Percentiles rank a stretch among this genome's conserved stretches.
phyloP scores from a whole-genome alignment of 2,329 filamentous ascomycete genomes.

The Alternaria alternata region DNA sequence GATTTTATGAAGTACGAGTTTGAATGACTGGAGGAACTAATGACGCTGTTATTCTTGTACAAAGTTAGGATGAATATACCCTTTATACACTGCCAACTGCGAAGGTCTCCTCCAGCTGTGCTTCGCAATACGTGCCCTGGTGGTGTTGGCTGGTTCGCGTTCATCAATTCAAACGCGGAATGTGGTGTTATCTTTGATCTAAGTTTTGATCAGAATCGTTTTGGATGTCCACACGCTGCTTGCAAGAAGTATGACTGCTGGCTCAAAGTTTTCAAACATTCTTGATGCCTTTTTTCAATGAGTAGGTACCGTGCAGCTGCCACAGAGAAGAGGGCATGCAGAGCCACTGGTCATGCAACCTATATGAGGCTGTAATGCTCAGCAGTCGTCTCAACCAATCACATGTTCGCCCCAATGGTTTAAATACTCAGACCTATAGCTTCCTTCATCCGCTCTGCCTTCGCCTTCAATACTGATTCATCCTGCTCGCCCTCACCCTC shows the following conservation, averaged over 20 bases:
- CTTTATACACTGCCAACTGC: background rate
- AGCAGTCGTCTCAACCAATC: background rate
- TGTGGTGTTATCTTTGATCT: background rate
- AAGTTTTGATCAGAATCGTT: background rate
- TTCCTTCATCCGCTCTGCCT: conserved; percentile 25
- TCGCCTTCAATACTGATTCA: conserved; percentile 9
- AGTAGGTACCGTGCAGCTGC: background rate
- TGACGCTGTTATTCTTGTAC: conserved; percentile 18
- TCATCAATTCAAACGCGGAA: background rate
- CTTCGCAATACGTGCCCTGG: background rate
- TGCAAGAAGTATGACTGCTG: background rate
- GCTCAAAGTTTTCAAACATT: background rate
- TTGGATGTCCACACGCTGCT: background rate
- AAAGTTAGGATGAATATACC: conserved; percentile 29
- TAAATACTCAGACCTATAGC: conserved; percentile 29
- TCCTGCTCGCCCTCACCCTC: conserved; percentile 1
- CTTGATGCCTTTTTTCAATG: background rate
- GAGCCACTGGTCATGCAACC: background rate
- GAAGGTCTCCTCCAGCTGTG: background rate
- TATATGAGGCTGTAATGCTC: background rate
- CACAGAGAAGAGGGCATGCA: background rate
- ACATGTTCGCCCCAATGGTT: background rate
- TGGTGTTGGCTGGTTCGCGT: background rate
- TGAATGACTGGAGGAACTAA: background rate
- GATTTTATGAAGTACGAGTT: background rate